Evolutionary conservation across 371 early-diverging fungal genomes (phyloP).

Genomic region (Neoconidiobolus thromboides): DNA sequence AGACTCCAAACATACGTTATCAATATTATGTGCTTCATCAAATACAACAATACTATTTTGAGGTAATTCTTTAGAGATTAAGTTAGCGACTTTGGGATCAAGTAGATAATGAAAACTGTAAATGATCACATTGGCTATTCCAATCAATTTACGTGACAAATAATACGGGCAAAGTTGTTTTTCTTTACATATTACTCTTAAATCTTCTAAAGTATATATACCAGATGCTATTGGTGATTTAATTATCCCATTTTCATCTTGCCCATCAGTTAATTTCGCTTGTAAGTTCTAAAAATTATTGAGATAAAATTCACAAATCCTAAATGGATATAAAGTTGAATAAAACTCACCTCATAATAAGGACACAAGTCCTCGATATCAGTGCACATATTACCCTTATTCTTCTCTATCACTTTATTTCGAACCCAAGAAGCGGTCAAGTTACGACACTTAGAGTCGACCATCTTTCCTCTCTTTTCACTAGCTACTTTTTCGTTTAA

Average conservation of each 20-base stretch:
- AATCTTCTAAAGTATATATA: conserved; percentile 91
- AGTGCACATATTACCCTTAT: conserved; percentile 3
- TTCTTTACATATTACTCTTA: conserved; percentile 54
- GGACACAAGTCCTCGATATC: conserved; percentile 44
- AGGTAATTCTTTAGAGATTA: conserved; percentile 87
- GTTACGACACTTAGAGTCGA: conserved; percentile 81
- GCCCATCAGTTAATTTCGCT: neutral
- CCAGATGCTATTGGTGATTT: conserved; percentile 63
- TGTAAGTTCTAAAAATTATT: neutral
- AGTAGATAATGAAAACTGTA: conserved; percentile 98
- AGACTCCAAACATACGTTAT: conserved; percentile 97
- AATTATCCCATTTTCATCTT: conserved; percentile 36
- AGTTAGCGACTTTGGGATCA: conserved; percentile 96
- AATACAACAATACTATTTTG: conserved; percentile 95
- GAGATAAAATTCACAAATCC: neutral
- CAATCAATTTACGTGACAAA: conserved; percentile 67
- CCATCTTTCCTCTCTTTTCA: conserved; percentile 66
- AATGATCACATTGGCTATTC: conserved; percentile 91
- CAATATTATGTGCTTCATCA: conserved; percentile 99
- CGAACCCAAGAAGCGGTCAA: conserved; percentile 92
- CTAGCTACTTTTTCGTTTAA: conserved; percentile 70
- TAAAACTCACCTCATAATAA: conserved; percentile 49
- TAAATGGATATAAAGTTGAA: neutral
- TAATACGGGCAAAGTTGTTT: conserved; percentile 92
- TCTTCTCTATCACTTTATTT: conserved; percentile 6